These are phyloP conservation scores for Clitoria ternatea DNA, from an alignment of 306 rosid genomes.

Conservation along the genomic window DNA sequence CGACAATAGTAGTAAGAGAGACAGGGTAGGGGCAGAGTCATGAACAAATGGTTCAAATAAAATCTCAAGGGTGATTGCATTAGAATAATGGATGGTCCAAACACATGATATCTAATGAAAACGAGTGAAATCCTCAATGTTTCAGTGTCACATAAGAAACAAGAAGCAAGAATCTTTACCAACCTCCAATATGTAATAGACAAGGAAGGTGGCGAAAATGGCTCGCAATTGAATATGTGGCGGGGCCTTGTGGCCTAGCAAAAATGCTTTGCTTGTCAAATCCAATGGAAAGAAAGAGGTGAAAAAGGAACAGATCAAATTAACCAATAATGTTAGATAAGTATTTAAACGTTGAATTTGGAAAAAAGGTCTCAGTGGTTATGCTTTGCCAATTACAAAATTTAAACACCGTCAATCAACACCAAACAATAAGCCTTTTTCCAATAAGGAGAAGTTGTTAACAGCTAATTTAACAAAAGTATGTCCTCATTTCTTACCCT, in stretches of 20 bases:
- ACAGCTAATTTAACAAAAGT: background rate
- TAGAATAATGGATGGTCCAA: slow-evolving; percentile 24
- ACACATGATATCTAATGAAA: slow-evolving; percentile 7
- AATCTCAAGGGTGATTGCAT: background rate
- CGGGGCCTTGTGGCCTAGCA: slow-evolving; percentile 25
- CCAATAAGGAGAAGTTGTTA: slow-evolving; percentile 29
- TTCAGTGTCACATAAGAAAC: slow-evolving; percentile 8
- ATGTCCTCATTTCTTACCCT: background rate
- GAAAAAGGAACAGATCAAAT: background rate
- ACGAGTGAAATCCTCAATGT: slow-evolving; percentile 17
- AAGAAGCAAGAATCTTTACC: slow-evolving; percentile 25
- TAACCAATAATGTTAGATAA: background rate
- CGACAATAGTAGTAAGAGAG: slow-evolving; percentile 20
- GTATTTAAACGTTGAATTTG: slow-evolving; percentile 1
- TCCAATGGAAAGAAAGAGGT: background rate
- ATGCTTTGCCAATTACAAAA: background rate
- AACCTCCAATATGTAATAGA: slow-evolving; percentile 15
- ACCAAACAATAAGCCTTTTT: slow-evolving; percentile 22
- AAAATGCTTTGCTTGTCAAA: slow-evolving; percentile 14
- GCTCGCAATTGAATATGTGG: background rate
- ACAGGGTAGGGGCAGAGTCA: slow-evolving; percentile 24
- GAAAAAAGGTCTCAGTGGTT: slow-evolving; percentile 18
- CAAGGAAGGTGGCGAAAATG: background rate
- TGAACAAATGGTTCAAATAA: slow-evolving; percentile 29
- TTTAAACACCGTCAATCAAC: slow-evolving; percentile 21